Base-by-base conservation (phyloP, 306 rosid species). In the Fragaria vesca region DNA sequence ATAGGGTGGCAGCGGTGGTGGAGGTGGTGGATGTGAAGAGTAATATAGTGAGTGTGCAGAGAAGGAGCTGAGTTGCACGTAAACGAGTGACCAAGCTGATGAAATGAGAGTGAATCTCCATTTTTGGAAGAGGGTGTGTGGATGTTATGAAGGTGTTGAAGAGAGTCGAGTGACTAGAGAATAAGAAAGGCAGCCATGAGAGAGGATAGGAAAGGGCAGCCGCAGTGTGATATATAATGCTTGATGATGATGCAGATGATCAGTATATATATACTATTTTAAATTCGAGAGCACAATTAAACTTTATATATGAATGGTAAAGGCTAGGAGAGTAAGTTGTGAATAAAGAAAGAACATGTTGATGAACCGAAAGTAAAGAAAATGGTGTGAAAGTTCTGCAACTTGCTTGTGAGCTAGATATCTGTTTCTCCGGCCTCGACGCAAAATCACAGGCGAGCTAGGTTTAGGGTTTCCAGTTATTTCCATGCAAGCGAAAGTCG, bases 91-190 rank as follows among this genome's bases (percentile, higher is more conserved):
- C 77, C 57, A 34, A 71, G 84, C 36, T 54, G 34, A 65, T 30
- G 48, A 50, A 40, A 8, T 30, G 32, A 68, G 50, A 30, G 1
- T 30, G 32, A 68, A 42, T 67, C 26, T 21, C 77, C 98, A 93
- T 93, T 77, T 75, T 75, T 73, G 71, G 42, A 40, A 40, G 66
- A 20, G 61, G 45, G 15, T 28, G 40, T 52, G 38, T 6, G 28
- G 50, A 75, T 71, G 34, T 3, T 18, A 6, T 43, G 28, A 8
- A 55, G 46, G 3, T 17, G 13, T 15, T 5, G 63, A 11, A 38
- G 4, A 46, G 15, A 79, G 51, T 72, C 21, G 26, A 47, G 54
- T 10, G 63, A 54, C 50, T 52, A 52, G 18, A 54, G 66, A 72
- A 34, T 24, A 6, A 2, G 20, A 62, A 26, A 70, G 48, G 63